These are phyloP conservation scores for Pseudozyma sp. DNA, from an alignment of 1,284 basidiomycete species.

Conservation along the genomic window DNA sequence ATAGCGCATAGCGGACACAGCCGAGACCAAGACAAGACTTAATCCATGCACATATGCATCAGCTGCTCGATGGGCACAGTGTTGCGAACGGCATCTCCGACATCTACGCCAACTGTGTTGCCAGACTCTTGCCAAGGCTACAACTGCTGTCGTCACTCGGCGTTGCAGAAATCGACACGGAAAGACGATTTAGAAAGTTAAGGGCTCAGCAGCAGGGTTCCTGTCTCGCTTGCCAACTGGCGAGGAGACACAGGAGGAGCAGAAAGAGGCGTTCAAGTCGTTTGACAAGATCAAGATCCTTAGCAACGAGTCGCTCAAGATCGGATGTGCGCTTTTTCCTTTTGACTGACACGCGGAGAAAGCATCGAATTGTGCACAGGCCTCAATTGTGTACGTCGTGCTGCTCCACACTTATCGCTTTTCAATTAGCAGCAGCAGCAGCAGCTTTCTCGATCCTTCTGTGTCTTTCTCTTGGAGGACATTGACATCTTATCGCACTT, in stretches of 20 bases:
- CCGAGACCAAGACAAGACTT: not conserved
- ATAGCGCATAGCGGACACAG: conserved; percentile 1
- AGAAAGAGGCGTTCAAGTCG: conserved; percentile 6
- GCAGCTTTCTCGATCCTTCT: too few relatives aligned
- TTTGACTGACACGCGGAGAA: not conserved
- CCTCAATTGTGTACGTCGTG: not conserved
- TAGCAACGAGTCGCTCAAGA: conserved; percentile 3
- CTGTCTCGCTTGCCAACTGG: too few relatives aligned
- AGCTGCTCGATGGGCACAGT: not conserved
- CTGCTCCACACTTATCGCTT: not conserved
- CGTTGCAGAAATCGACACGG: not conserved
- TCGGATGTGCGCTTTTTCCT: conserved; percentile 6
- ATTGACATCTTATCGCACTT: too few relatives aligned
- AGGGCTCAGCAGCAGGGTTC: not conserved
- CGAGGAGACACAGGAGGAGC: not conserved
- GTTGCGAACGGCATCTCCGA: not conserved
- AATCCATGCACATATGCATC: conserved; percentile 13
- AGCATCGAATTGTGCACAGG: not conserved
- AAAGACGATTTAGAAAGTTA: not conserved
- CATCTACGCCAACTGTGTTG: not conserved
- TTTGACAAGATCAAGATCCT: too few relatives aligned
- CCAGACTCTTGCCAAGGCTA: not conserved
- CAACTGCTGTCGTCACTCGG: not conserved
- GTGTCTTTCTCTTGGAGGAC: too few relatives aligned
- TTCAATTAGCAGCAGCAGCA: too few relatives aligned